A percentile compares a stretch with the other conserved stretches of the same genome.
phyloP scores from a whole-genome alignment of 2,329 filamentous ascomycete genomes.

The Allantophomopsis cytisporea region DNA sequence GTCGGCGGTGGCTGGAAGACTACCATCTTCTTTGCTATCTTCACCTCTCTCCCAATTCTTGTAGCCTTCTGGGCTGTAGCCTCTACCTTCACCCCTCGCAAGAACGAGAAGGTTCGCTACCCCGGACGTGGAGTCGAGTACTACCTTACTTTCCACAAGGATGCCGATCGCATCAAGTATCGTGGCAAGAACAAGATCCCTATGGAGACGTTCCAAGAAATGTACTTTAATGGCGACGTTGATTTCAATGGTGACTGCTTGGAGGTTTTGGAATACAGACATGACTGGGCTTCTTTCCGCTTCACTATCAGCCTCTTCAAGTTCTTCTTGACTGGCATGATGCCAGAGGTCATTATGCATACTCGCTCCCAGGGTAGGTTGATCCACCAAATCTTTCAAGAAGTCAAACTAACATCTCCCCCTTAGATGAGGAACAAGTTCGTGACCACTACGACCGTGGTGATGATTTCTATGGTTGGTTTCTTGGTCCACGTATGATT shows the following conservation, averaged over 20 bases:
- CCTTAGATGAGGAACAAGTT: constrained; percentile 18
- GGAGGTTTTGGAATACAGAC: constrained; percentile 19
- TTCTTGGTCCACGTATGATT: constrained; percentile 20
- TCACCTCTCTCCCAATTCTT: constrained; percentile 70
- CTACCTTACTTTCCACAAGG: constrained; percentile 71
- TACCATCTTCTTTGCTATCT: constrained; percentile 69
- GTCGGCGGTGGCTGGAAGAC: constrained; percentile 78
- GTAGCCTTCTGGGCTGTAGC: constrained; percentile 69
- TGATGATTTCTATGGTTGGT: constrained; percentile 20
- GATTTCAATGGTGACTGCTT: constrained; percentile 20
- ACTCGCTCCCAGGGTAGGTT: constrained; percentile 10
- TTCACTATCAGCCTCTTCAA: constrained; percentile 18
- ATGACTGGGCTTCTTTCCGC: constrained; percentile 19
- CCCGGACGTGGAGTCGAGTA: constrained; percentile 81
- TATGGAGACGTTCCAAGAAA: constrained; percentile 16
- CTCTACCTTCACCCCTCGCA: constrained; percentile 73
- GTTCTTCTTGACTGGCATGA: constrained; percentile 17
- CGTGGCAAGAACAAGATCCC: constrained; percentile 65
- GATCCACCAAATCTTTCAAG: neutral
- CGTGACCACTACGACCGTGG: constrained; percentile 19
- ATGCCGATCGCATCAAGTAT: constrained; percentile 50
- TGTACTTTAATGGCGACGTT: constrained; percentile 18
- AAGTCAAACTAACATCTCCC: constrained; percentile 11
- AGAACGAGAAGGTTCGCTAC: constrained; percentile 81
- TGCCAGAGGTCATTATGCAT: constrained; percentile 15